phyloP scores from a whole-genome alignment of 148 eudicot species.

The Heliamphora exappendiculata region DNA sequence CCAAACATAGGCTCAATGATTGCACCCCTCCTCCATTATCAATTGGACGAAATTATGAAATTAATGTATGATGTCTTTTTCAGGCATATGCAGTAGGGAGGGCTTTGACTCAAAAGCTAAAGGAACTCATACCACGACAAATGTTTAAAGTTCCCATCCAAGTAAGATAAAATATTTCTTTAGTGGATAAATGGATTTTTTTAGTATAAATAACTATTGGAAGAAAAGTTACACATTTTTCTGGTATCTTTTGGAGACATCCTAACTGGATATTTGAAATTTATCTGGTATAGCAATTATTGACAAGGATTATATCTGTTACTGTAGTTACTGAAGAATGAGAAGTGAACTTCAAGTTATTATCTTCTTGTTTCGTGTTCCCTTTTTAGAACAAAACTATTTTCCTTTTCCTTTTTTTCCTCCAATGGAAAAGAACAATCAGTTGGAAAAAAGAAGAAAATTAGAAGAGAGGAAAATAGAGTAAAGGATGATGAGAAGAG shows the following conservation, averaged over 20 bases:
- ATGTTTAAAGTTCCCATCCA: slow-evolving; percentile 98
- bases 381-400: background rate
- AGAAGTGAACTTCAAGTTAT: background rate
- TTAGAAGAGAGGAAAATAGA: too few relatives aligned
- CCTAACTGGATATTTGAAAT: background rate
- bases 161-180: slow-evolving; percentile 32
- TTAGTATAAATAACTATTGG: background rate
- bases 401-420: background rate
- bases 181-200: background rate
- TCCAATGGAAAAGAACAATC: too few relatives aligned
- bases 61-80: background rate
- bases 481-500: too few relatives aligned
- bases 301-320: too few relatives aligned
- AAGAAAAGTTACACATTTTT: background rate
- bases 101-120: slow-evolving; percentile 91
- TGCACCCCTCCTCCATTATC: background rate
- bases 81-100: slow-evolving; percentile 92
- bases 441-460: too few relatives aligned
- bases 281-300: background rate
- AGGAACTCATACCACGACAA: slow-evolving; percentile 96
- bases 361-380: background rate
- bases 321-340: too few relatives aligned
- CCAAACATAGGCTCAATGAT: too few relatives aligned
- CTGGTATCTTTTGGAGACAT: background rate
- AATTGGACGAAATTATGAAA: slow-evolving; percentile 4